Evolutionary conservation across 805 yeast genomes (phyloP), one percentile per base, ranked within the genome.

Genomic region (Yamadazyma olivae): DNA sequence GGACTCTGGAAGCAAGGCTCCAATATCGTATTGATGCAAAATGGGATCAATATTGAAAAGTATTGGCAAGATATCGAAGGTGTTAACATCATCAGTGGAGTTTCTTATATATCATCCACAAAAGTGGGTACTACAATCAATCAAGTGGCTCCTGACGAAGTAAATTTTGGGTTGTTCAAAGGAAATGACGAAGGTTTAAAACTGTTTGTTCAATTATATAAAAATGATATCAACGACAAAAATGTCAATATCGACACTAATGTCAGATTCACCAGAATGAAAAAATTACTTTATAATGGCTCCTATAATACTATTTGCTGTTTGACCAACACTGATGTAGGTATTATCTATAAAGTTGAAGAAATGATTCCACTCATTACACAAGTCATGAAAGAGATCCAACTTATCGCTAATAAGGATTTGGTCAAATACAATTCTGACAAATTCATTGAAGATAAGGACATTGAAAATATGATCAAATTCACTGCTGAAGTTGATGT

Each of bases 241-340:
- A 32, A 17, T 10, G 49, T 53, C 14, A 33, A 30, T 3, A 10
- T 44, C 18, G 67, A 64, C 37, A 34, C 40, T 10, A 45, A 54
- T 29, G 58, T 53, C 3, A 41, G 48, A 14, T 45, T 41, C 33
- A 50, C 61, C 2, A 66, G 95, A 45, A 81, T 85, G 77, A 61
- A 70, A 38, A 84, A 84, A 54, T 67, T 84, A 43, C 70, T 84
- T 10, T 83, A 83, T 61, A 84, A 83, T 54, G 80, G 85, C 15
- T 62, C 81, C 1, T 64, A 79, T 51, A 84, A 84, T 59, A 71
- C 89, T 5, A 59, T 74, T 4, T 57, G 64, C 23, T 48, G 58
- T 9, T 48, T 59, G 37, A 55, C 56, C 16, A 48, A 51, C 27
- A 40, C 49, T 24, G 67, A 57, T 32, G 54, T 51, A 10, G 63